These are phyloP conservation scores for Trichoderma breve DNA, from an alignment of 2,329 filamentous ascomycete genomes.

Conservation along the genomic window DNA sequence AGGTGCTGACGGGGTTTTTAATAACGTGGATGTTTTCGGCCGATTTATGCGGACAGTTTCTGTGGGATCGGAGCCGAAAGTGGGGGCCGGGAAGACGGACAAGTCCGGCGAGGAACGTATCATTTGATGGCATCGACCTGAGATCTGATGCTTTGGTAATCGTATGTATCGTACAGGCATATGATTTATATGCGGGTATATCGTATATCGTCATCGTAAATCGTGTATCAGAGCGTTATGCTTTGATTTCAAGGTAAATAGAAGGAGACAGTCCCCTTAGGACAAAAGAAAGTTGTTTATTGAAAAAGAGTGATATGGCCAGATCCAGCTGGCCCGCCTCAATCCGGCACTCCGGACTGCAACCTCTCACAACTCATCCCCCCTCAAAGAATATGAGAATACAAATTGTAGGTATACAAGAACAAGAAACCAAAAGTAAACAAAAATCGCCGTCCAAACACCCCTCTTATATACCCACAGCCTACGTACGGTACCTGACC, in stretches of 20 bases:
- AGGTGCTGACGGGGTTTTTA: background rate
- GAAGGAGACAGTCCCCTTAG: background rate
- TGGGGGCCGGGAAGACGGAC: slow-evolving; percentile 1
- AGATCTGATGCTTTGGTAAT: background rate
- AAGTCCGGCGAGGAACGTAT: slow-evolving; percentile 6
- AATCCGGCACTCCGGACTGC: background rate
- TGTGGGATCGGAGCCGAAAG: slow-evolving; percentile 8
- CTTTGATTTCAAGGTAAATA: background rate
- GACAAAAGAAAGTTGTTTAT: background rate
- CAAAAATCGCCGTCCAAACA: background rate
- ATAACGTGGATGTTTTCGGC: slow-evolving; percentile 13
- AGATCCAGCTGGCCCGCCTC: background rate
- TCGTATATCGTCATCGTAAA: background rate
- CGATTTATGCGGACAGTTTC: background rate
- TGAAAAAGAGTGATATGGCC: background rate
- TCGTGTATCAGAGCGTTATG: background rate
- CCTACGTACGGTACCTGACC: background rate
- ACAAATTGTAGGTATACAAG: background rate
- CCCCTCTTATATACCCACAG: background rate
- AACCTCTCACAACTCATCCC: background rate
- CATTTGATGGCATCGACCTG: background rate
- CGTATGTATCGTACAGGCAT: background rate
- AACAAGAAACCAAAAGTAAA: background rate
- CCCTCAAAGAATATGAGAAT: background rate
- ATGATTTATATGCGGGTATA: background rate